These are phyloP conservation scores for Saturnispora dispora DNA, from an alignment of 805 yeast species.

Conservation along the genomic window DNA sequence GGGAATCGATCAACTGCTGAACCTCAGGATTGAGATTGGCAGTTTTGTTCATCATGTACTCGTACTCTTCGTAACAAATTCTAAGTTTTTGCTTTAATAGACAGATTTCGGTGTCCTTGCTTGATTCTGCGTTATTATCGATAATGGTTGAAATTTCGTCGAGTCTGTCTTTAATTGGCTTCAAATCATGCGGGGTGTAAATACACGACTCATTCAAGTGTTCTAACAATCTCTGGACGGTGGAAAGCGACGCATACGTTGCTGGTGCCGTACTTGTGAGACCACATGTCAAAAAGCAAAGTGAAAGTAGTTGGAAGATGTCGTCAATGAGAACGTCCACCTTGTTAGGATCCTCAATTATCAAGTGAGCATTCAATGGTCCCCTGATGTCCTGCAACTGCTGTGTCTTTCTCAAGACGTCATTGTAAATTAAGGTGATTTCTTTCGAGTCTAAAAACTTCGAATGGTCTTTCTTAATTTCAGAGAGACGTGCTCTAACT, in stretches of 20 bases:
- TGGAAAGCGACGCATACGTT: conserved; percentile 78
- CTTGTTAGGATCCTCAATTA: conserved; percentile 29
- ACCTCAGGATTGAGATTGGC: conserved; percentile 44
- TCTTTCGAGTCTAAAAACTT: conserved; percentile 61
- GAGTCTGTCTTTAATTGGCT: conserved; percentile 67
- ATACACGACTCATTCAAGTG: conserved; percentile 77
- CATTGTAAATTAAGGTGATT: conserved; percentile 49
- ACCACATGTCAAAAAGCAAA: conserved; percentile 89
- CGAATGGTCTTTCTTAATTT: conserved; percentile 52
- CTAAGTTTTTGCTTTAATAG: conserved; percentile 58
- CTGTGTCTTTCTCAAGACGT: conserved; percentile 46
- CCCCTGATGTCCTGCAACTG: conserved; percentile 43
- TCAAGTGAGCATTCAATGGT: conserved; percentile 8
- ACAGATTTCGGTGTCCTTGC: conserved; percentile 24
- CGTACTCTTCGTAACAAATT: conserved; percentile 51
- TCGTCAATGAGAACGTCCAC: conserved; percentile 80
- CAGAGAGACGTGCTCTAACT: conserved; percentile 35
- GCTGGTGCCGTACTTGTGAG: conserved; percentile 87
- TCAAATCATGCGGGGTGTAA: conserved; percentile 75
- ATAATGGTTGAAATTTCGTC: conserved; percentile 62
- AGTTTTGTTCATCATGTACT: conserved; percentile 46
- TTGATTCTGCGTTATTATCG: conserved; percentile 25
- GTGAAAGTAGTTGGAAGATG: conserved; percentile 76
- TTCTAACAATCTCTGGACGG: conserved; percentile 75
- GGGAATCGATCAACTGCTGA: conserved; percentile 43